Percentiles rank a stretch among this genome's conserved stretches.
phyloP scores from a whole-genome alignment of 108 stramenopile species.

The Nitzschia inconspicua region DNA sequence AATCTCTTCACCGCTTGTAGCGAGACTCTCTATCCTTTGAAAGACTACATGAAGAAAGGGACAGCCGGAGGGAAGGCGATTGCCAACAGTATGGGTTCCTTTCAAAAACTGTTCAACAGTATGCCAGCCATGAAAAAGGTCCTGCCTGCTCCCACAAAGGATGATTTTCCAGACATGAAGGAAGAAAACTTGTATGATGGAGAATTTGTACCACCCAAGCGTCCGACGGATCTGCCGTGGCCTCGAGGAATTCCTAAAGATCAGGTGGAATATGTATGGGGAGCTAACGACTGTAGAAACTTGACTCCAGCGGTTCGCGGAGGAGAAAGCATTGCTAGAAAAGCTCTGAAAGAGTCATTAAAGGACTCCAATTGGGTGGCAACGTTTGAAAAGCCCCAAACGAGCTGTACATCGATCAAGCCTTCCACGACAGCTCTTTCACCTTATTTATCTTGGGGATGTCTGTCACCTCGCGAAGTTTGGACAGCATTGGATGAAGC shows the following conservation, averaged over 20 bases:
- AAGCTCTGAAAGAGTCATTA: conserved; percentile 32
- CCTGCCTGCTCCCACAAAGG: conserved; percentile 16
- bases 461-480: conserved; percentile 58
- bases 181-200: conserved; percentile 22
- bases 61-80: conserved; percentile 21
- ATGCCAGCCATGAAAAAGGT: conserved; percentile 19
- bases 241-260: conserved; percentile 39
- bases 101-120: conserved; percentile 41
- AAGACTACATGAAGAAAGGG: conserved; percentile 12
- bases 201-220: conserved; percentile 38
- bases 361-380: conserved; percentile 61
- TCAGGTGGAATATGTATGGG: conserved; percentile 58
- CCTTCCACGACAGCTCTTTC: conserved; percentile 79
- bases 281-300: conserved; percentile 46
- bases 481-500: conserved; percentile 62
- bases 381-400: conserved; percentile 95
- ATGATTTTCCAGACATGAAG: conserved; percentile 23
- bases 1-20: conserved; percentile 36
- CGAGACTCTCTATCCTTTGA: conserved; percentile 47
- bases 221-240: conserved; percentile 53
- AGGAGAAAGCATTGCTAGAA: conserved; percentile 56
- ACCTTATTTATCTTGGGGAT: conserved; percentile 71
- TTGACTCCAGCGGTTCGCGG: conserved; percentile 40
- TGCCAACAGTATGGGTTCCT: conserved; percentile 49
- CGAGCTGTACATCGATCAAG: conserved; percentile 72